Evolutionary conservation across 2,329 filamentous ascomycete species (phyloP), one percentile per base, ranked within the genome.

Genomic region (Colletotrichum aenigma): DNA sequence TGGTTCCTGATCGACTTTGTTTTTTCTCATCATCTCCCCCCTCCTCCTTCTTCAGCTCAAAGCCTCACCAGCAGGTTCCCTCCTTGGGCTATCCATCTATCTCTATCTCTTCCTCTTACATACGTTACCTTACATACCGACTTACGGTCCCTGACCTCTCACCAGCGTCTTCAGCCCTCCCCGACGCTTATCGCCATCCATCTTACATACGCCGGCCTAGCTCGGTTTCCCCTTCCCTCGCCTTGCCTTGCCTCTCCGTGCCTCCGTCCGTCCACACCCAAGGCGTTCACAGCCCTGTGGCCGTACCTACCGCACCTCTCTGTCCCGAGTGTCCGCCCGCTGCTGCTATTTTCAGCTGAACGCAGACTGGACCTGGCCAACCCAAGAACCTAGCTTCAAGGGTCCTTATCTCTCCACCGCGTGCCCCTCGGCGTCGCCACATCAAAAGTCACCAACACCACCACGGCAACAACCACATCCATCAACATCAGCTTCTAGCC

Each of bases 301-400:
- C 71, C 28, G 58, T 34, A 65, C 24, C 26, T 32, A 48, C 38
- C 38, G 38, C 38, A 43, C 38, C 38, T 43, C 43, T 48, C 43
- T 21, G 43, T 48, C 18, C 43, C 43, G 43, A 52, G 43, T 66
- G 52, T 55, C 38, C 34, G 60, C 71, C 55, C 55, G 55, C 36
- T 32, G 56, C 66, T 73, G 70, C 74, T 76, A 76, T 76, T 76
- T 76, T 74, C 74, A 76, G 74, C 74, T 60, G 74, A 76, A 56
- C 62, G 36, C 67, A 28, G 24, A 43, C 38, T 48, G 38, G 38
- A 7, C 55, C 65, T 43, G 70, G 12, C 43, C 24, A 70, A 48
- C 24, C 61, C 24, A 24, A 21, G 60, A 26, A 58, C n/a, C 43
- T 24, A 43, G 34, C 55, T 72, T 73, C 74, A 76, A 52, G 74